Evolutionary conservation across 805 yeast genomes (phyloP), one percentile per base, ranked within the genome.

Genomic region (Debaryomyces hansenii): DNA sequence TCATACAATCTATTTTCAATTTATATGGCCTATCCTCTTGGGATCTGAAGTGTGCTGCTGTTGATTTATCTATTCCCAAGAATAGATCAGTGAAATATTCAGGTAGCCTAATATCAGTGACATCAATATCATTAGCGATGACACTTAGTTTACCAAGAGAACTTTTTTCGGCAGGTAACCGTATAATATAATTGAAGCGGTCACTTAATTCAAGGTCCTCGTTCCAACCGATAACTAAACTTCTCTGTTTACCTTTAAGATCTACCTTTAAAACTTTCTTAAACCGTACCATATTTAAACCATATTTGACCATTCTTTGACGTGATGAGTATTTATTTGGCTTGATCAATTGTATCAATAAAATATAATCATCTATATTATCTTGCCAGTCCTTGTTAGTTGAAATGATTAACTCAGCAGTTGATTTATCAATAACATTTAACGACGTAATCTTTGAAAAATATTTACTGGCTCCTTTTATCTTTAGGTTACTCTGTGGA

Each of bases 401-500:
- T 4, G 20, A 5, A 15, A 21, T 18, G 2, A 29, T 18, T 6
- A 43, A 10, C 12, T 42, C 44, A 3, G 31, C 37, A 4, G 8
- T 29, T 5, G 42, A 42, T n/a, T 36, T 28, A 14, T 46, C 20
- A 9, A 12, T 20, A 16, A n/a, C 28, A 20, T 6, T 24, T 21
- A 55, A 53, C 1, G 37, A 37, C n/a, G 55, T 45, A 11, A 65
- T 47, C 24, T 49, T 41, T 32, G 50, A 37, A 34, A 63, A 60
- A 48, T 70, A 69, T 47, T 69, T 69, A 45, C 75, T 69, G 10
- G 44, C 45, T 1, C 66, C 67, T 34, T 51, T 55, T 6, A 56
- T 36, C 3, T 31, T 41, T 10, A 52, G 43, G 12, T 49, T 49
- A 6, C 46, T 37, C 7, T 57, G 52, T 9, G 41, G 31, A 24